These are phyloP conservation scores for Hortaea werneckii DNA, from an alignment of 2,329 filamentous ascomycete species.

Conservation along the genomic window DNA sequence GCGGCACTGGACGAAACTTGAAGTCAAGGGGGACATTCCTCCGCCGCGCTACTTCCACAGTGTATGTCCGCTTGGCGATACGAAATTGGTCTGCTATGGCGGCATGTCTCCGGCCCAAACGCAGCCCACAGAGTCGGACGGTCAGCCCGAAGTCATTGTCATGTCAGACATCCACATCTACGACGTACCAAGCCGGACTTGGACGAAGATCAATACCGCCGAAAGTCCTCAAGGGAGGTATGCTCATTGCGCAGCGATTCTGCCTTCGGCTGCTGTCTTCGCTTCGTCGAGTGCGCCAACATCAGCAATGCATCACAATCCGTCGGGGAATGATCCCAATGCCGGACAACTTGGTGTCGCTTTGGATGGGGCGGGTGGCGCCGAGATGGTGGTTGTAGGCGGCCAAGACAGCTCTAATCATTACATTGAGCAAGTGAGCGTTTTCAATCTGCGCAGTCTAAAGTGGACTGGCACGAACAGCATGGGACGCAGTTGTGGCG, in stretches of 20 bases:
- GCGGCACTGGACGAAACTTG: constrained; percentile 86
- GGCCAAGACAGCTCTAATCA: constrained; percentile 96
- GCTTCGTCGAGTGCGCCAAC: constrained; percentile 73
- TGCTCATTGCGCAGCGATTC: constrained; percentile 86
- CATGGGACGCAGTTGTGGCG: constrained; percentile 85
- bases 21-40: constrained; percentile 73
- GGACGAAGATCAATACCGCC: constrained; percentile 65
- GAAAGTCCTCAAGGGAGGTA: constrained; percentile 89
- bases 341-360: constrained; percentile 80
- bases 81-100: constrained; percentile 94
- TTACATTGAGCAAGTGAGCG: constrained; percentile 97
- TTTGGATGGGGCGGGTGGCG: constrained; percentile 81
- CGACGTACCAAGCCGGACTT: constrained; percentile 70
- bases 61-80: constrained; percentile 84
- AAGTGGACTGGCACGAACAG: constrained; percentile 90
- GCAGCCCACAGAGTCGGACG: constrained; percentile 55
- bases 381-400: constrained; percentile 94
- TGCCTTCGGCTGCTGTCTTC: constrained; percentile 81
- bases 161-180: constrained; percentile 98
- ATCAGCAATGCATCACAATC: constrained; percentile 83
- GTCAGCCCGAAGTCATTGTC: constrained; percentile 55
- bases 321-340: constrained; percentile 69
- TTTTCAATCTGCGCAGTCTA: constrained; percentile 89
- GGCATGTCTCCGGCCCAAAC: constrained; percentile 72
- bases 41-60: constrained; percentile 95